A percentile compares a stretch with the other conserved stretches of the same genome.
Evolutionary conservation across 768 basidiomycete genomes (phyloP).

Genomic region (Wakefieldia striispora): DNA sequence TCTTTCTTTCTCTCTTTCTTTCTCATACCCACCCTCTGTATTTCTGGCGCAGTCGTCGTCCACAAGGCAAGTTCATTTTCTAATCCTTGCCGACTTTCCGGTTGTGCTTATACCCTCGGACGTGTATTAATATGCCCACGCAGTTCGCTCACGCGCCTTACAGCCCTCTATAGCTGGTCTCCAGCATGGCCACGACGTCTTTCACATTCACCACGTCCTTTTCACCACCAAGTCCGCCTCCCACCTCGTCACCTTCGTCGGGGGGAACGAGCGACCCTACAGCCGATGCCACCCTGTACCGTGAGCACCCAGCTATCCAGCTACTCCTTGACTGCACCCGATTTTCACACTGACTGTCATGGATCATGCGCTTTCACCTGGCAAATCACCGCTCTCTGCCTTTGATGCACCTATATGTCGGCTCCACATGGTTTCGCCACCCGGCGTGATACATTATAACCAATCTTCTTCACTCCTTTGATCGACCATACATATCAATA

Average conservation of each 20-base stretch:
- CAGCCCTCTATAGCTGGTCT: not conserved
- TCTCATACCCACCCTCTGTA: conserved; percentile 1
- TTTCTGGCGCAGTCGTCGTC: not conserved
- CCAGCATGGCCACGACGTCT: too few species aligned
- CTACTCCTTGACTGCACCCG: not conserved
- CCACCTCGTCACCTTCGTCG: not conserved
- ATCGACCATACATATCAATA: conserved; percentile 2
- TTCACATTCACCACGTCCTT: not conserved
- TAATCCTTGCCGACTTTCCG: not conserved
- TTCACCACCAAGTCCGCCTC: not conserved
- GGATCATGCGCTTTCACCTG: conserved; percentile 7
- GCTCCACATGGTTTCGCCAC: not conserved
- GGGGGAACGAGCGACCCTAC: not conserved
- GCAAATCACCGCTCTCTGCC: not conserved
- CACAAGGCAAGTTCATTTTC: not conserved
- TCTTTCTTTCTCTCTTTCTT: not conserved
- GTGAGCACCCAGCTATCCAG: conserved; percentile 18
- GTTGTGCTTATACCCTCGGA: not conserved
- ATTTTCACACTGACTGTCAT: conserved; percentile 19
- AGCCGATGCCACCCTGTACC: conserved; percentile 26
- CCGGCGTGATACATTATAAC: not conserved
- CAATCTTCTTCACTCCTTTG: conserved; percentile 3
- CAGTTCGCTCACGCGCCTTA: conserved; percentile 1
- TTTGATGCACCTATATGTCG: not conserved
- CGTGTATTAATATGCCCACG: conserved; percentile 18